phyloP scores from a whole-genome alignment of 2,329 filamentous ascomycete species.

The Septoria petroselini region DNA sequence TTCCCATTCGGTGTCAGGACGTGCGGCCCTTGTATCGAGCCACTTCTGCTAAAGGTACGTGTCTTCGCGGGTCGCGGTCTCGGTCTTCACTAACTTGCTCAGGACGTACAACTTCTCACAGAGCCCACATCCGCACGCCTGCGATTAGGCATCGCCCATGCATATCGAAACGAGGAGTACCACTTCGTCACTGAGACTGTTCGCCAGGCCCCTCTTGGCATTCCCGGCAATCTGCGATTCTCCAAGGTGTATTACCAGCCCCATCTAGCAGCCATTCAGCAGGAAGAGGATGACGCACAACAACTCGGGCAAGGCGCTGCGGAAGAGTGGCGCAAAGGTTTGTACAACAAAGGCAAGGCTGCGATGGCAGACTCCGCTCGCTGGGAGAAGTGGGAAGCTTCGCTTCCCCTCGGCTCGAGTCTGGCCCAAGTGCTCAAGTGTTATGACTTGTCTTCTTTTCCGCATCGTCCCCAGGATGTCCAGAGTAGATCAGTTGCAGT shows the following conservation, averaged over 20 bases:
- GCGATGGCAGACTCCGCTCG: constrained; percentile 60
- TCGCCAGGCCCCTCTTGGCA: constrained; percentile 52
- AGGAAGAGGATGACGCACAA: constrained; percentile 62
- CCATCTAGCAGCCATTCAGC: constrained; percentile 61
- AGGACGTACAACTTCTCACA: constrained; percentile 70
- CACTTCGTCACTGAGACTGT: constrained; percentile 58
- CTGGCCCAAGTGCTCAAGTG: constrained; percentile 34
- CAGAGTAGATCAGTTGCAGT: constrained; percentile 28
- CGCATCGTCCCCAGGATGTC: constrained; percentile 21
- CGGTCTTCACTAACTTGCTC: constrained; percentile 11
- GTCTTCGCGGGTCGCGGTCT: neutral
- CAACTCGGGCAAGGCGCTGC: constrained; percentile 64
- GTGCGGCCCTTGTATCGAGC: constrained; percentile 64
- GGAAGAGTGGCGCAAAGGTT: constrained; percentile 77
- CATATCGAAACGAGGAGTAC: constrained; percentile 60
- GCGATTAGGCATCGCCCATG: constrained; percentile 66
- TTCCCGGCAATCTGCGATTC: constrained; percentile 50
- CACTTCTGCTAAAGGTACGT: constrained; percentile 63
- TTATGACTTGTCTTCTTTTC: constrained; percentile 36
- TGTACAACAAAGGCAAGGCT: constrained; percentile 61
- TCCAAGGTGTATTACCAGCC: constrained; percentile 64
- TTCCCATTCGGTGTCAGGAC: constrained; percentile 69
- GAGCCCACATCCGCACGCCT: constrained; percentile 58
- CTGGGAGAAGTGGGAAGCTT: constrained; percentile 71
- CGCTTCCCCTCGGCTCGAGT: constrained; percentile 30